Evolutionary conservation across 805 yeast genomes (phyloP).

Genomic region (Wickerhamiella spandovensis): DNA sequence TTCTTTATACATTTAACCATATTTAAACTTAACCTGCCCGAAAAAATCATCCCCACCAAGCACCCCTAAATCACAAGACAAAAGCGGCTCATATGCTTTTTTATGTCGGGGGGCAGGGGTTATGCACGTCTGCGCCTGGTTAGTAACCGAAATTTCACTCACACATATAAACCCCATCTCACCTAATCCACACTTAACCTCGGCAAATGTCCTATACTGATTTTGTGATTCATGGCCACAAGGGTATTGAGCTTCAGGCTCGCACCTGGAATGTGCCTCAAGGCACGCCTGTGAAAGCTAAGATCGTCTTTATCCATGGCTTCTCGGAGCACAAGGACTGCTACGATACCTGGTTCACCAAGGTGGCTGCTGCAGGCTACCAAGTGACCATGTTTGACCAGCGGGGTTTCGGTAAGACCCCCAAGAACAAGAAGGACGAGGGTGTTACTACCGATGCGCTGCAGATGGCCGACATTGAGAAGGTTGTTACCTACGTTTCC

Average conservation of each 20-base stretch:
- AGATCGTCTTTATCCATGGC: conserved; percentile 26
- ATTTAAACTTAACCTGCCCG: too few species aligned
- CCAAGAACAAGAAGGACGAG: conserved; percentile 17
- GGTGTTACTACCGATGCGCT: conserved; percentile 24
- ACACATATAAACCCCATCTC: not conserved
- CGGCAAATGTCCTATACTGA: not conserved
- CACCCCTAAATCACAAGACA: too few species aligned
- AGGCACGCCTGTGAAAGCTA: conserved; percentile 13
- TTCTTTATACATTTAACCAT: too few species aligned
- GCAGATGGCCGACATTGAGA: conserved; percentile 24
- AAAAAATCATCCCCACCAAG: too few species aligned
- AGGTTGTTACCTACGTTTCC: conserved; percentile 15
- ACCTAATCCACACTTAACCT: not conserved
- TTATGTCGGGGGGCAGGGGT: too few species aligned
- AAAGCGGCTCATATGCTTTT: too few species aligned
- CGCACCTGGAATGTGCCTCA: not conserved
- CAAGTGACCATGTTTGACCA: conserved; percentile 28
- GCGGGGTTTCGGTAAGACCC: conserved; percentile 28
- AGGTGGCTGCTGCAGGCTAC: conserved; percentile 22
- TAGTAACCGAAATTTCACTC: not conserved
- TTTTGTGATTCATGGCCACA: not conserved
- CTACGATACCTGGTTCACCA: conserved; percentile 22
- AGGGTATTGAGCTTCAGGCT: not conserved
- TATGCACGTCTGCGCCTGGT: not conserved
- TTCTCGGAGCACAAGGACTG: conserved; percentile 24